Conservation (phyloP, 1,284 basidiomycete genomes). For the Trametes sp. region DNA sequence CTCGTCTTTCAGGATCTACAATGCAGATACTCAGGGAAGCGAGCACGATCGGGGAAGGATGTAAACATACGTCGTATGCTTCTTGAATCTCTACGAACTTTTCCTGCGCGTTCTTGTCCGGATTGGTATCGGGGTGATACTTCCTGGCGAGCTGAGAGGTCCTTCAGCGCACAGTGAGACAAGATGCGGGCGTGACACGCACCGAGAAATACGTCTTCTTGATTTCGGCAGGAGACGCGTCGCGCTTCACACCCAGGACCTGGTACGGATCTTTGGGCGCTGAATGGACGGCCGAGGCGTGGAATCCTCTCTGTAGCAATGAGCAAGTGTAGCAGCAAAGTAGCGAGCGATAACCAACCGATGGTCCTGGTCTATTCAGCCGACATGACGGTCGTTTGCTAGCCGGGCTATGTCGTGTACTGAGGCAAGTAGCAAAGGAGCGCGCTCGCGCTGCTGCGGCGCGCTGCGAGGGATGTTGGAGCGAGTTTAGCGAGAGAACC, state of each 20-base stretch:
- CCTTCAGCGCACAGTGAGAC: constrained; percentile 19
- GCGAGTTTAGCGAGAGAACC: constrained; percentile 64
- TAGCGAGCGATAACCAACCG: constrained; percentile 10
- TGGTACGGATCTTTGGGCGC: constrained; percentile 92
- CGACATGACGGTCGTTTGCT: constrained; percentile 18
- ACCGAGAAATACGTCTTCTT: constrained; percentile 98
- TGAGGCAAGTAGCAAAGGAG: constrained; percentile 46
- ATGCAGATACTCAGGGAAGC: constrained; percentile 13
- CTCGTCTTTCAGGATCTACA: constrained; percentile 89
- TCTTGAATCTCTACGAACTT: constrained; percentile 97
- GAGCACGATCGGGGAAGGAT: constrained; percentile 17
- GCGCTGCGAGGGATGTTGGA: constrained; percentile 59
- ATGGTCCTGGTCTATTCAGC: constrained; percentile 16
- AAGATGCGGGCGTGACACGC: too few relatives aligned
- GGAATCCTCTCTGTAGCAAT: constrained; percentile 70
- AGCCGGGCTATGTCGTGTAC: constrained; percentile 13
- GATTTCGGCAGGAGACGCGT: constrained; percentile 88
- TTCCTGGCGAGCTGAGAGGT: constrained; percentile 88
- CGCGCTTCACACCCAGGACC: constrained; percentile 87
- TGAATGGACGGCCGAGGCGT: constrained; percentile 64
- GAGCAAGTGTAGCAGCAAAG: constrained; percentile 1
- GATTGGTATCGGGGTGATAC: constrained; percentile 98
- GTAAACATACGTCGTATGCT: constrained; percentile 88
- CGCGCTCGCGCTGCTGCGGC: constrained; percentile 44
- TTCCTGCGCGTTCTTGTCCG: constrained; percentile 89